Percentiles rank a stretch among this genome's conserved stretches.
Evolutionary conservation across 495 filamentous ascomycete species (phyloP).

Genomic region (Immersiella caudata): DNA sequence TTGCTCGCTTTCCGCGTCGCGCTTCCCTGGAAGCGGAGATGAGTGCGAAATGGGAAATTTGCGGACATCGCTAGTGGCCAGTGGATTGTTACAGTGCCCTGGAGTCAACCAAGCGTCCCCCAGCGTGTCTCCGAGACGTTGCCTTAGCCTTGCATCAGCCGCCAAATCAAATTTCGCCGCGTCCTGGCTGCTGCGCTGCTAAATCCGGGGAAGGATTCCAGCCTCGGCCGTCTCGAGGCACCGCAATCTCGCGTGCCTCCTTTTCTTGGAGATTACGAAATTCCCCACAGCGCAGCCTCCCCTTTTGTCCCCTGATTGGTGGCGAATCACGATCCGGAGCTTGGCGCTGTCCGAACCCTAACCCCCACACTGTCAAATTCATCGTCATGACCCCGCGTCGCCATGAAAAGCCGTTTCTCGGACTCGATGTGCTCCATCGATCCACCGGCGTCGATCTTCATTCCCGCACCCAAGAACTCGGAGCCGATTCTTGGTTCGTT

Average conservation of each 20-base stretch:
- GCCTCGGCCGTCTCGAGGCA: not conserved
- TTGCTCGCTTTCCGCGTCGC: not conserved
- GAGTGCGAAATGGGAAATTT: slow-evolving; percentile 1
- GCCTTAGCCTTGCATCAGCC: slow-evolving; percentile 1
- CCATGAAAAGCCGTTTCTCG: not conserved
- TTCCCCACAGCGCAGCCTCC: not conserved
- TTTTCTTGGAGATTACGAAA: not conserved
- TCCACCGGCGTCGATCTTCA: not conserved
- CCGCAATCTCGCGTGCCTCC: not conserved
- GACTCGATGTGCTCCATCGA: not conserved
- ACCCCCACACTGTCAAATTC: not conserved
- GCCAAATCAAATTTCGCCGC: not conserved
- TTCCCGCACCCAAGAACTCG: not conserved
- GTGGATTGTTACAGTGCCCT: not conserved
- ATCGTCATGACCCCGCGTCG: not conserved
- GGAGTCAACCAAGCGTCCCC: not conserved
- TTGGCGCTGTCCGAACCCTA: not conserved
- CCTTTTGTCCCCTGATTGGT: not conserved
- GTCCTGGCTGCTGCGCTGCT: not conserved
- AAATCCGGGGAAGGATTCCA: not conserved
- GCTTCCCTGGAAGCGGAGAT: not conserved
- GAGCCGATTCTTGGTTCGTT: not conserved
- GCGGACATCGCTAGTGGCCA: not conserved
- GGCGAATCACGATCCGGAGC: not conserved
- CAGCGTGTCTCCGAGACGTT: not conserved